phyloP scores from a whole-genome alignment of 2,329 filamentous ascomycete species.

The Aspergillus fumigatus region DNA sequence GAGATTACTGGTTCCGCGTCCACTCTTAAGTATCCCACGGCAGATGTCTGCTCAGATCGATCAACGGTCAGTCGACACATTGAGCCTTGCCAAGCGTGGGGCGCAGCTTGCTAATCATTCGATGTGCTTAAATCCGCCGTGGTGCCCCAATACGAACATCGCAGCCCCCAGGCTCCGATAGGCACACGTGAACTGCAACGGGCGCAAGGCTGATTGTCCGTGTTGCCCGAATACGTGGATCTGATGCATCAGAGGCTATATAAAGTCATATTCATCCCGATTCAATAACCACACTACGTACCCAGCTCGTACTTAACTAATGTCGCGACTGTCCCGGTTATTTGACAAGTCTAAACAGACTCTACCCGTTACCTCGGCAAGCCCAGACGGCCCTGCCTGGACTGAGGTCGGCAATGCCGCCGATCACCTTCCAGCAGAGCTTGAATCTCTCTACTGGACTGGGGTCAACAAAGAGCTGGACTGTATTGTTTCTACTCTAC shows the following conservation, averaged over 20 bases:
- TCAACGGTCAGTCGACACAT: no score
- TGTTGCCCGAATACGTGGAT: no score
- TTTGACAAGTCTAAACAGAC: neutral
- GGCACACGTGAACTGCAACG: neutral
- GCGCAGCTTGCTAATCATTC: neutral
- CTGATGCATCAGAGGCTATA: no score
- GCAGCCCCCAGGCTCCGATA: neutral
- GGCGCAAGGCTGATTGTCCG: neutral
- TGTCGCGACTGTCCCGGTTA: neutral
- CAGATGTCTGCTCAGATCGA: no score
- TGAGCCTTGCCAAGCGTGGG: neutral
- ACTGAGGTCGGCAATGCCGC: neutral
- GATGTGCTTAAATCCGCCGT: neutral
- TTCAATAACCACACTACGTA: neutral
- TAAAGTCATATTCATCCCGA: neutral
- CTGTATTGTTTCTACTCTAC: conserved; percentile 30
- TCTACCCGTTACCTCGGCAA: neutral
- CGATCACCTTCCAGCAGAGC: conserved; percentile 16
- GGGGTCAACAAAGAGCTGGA: conserved; percentile 33
- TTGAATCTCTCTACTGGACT: conserved; percentile 34
- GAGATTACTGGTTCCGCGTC: no score
- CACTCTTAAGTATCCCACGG: neutral
- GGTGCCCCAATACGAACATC: neutral
- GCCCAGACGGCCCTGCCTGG: neutral
- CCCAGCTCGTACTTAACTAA: neutral